phyloP scores from a whole-genome alignment of 768 basidiomycete genomes.

The Polyporus arcularius region DNA sequence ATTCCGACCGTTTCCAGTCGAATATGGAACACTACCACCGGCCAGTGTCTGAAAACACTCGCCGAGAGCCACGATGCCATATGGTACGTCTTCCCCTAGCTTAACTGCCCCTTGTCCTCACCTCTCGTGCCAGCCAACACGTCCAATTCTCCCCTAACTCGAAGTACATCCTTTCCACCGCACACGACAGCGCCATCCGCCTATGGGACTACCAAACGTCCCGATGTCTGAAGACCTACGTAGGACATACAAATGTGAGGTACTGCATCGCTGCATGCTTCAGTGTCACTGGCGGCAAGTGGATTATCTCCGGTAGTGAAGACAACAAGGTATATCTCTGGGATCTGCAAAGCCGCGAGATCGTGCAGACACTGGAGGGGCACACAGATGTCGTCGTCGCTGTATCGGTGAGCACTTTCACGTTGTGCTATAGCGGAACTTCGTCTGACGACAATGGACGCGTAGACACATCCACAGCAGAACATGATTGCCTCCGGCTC shows the following conservation, averaged over 20 bases:
- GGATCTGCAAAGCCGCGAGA: slow-evolving; percentile 86
- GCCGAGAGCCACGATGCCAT: slow-evolving; percentile 87
- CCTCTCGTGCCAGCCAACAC: slow-evolving; percentile 59
- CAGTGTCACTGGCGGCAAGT: slow-evolving; percentile 82
- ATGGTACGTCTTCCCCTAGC: slow-evolving; percentile 49
- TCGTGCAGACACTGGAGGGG: slow-evolving; percentile 78
- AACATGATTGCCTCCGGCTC: slow-evolving; percentile 89
- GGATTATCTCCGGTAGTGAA: slow-evolving; percentile 91
- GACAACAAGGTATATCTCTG: slow-evolving; percentile 89
- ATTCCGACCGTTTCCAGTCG: slow-evolving; percentile 53
- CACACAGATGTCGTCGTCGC: slow-evolving; percentile 83
- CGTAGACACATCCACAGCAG: slow-evolving; percentile 79
- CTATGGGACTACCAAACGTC: slow-evolving; percentile 95
- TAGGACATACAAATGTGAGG: slow-evolving; percentile 78
- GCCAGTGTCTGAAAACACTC: slow-evolving; percentile 95
- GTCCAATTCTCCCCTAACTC: slow-evolving; percentile 96
- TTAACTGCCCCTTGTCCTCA: neutral
- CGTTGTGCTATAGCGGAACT: neutral
- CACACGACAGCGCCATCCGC: slow-evolving; percentile 90
- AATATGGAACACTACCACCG: slow-evolving; percentile 91
- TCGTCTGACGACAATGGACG: neutral
- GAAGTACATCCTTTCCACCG: slow-evolving; percentile 90
- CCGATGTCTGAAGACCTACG: slow-evolving; percentile 88
- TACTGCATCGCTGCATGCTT: slow-evolving; percentile 86
- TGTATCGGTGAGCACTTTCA: slow-evolving; percentile 55